Evolutionary conservation across 2,329 filamentous ascomycete genomes (phyloP).

Genomic region (Paecilomyces formosus): DNA sequence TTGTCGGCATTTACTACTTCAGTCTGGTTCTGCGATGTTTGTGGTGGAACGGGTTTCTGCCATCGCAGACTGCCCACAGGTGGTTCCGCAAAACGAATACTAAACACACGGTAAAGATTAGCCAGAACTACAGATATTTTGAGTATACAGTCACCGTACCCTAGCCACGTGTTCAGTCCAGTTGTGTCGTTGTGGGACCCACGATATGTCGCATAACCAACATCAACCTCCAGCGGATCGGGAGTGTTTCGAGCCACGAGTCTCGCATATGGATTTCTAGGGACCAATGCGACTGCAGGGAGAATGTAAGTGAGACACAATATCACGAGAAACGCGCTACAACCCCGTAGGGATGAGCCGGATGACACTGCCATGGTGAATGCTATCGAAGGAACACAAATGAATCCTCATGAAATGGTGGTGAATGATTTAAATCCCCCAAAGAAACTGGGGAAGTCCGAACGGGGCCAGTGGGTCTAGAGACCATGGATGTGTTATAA

Average conservation of each 20-base stretch:
- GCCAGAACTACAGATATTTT: background rate
- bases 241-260: background rate
- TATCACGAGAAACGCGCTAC: background rate
- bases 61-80: constrained; percentile 22
- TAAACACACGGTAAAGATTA: constrained; percentile 8
- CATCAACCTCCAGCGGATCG: constrained; percentile 27
- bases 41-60: constrained; percentile 18
- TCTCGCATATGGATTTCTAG: background rate
- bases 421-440: background rate
- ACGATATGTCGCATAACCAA: constrained; percentile 41
- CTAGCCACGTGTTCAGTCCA: constrained; percentile 39
- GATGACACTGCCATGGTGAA: background rate
- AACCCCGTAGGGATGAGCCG: background rate
- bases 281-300: background rate
- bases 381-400: background rate
- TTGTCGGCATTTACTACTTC: constrained; percentile 14
- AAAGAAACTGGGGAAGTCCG: background rate
- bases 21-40: constrained; percentile 15
- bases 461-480: background rate
- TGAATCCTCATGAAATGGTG: background rate
- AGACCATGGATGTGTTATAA: background rate
- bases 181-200: constrained; percentile 33
- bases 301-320: background rate
- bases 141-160: constrained; percentile 21
- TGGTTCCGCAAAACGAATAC: constrained; percentile 27